Evolutionary conservation across 495 filamentous ascomycete species (phyloP), one percentile per base, ranked within the genome.

Genomic region (Elasticomyces elasticus): DNA sequence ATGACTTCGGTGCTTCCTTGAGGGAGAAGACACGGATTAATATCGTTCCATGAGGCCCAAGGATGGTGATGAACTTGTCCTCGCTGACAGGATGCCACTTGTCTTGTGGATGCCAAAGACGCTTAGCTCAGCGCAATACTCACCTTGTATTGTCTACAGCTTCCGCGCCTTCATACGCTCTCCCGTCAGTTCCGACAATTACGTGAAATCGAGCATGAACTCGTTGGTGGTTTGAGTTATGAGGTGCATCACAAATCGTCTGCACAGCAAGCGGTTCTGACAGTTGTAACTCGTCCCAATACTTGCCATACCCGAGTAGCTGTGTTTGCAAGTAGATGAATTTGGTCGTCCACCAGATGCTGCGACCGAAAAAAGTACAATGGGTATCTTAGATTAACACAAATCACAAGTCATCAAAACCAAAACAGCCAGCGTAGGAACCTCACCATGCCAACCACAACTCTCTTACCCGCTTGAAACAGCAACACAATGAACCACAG

Each of bases 391-490:
- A 28, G 33, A 49, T 33, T n/a, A n/a, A n/a, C n/a, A n/a, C n/a
- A n/a, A n/a, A 49, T 45, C 45, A 49, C 42, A 3, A 28, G 17
- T 15, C 2, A 22, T 66, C 65, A 80, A 61, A 94, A 64, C 86
- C 86, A 94, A 51, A 95, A 68, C 62, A 94, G 69, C 89, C 89
- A 95, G 61, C 76, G 69, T 13, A 84, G 68, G 38, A 74, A 75
- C 25, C 76, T 70, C 2, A 81, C 66, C 7, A 79, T 62, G 2
- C 79, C 83, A 35, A 74, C 74, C 25, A 83, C 73, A 44, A 67
- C 51, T 33, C 55, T 51, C 50, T 51, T 61, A 7, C 65, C 57
- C 26, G 63, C 54, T 40, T 67, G 68, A 46, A 73, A 48, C 31
- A 71, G 51, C 15, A 73, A 62, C 28, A 74, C 69, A 12, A 74